Base-by-base conservation (phyloP, 2,329 filamentous ascomycete genomes). In the Diplocarpon rosae region DNA sequence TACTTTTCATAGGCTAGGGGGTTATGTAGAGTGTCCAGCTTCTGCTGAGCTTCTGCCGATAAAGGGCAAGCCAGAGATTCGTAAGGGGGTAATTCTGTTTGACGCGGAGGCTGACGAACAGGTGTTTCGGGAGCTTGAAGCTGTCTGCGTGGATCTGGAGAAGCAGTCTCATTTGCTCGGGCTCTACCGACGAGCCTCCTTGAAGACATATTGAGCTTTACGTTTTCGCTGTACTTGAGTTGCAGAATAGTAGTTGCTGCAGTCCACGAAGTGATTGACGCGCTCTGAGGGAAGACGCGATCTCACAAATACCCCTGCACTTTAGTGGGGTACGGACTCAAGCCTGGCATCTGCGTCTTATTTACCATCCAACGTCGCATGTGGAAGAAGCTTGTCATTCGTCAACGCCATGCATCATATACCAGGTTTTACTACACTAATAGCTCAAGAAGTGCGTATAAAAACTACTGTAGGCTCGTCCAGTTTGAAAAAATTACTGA, bases 31-130 rank as follows among this genome's bases (percentile, higher is more conserved):
- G 60, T 50, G 2, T 66, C 59, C 4, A 82, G 63, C 1, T 65
- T 62, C 17, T 63, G 62, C 47, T 72, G 69, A 2, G 68, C 68
- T 9, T 62, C 57, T 0, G 53, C 49, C 41, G 69, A 74, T 15
- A 81, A 68, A 0, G 74, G 66, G 44, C 70, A 70, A 9, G 62
- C 60, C 2, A 72, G 73, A 13, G 68, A 64, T 57, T 77, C 64
- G 58, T 81, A 80, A 6, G 64, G 53, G 10, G 73, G 69, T 31
- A 75, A 55, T 10, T 55, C 47, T 2, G 59, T 56, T 15, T 32
- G 41, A 24, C 24, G 34, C 33, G 27, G 24, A 3, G 48, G 37
- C 38, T 46, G 39, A 14, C 37, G 50, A 11, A 43, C 35, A 24
- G 37, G 35, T 28, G 44, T 43, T 39, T 50, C 37, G 5, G 48